A percentile compares a stretch with the other conserved stretches of the same genome.
phyloP scores from a whole-genome alignment of 306 rosid species.

The Cotoneaster glaucophyllus region DNA sequence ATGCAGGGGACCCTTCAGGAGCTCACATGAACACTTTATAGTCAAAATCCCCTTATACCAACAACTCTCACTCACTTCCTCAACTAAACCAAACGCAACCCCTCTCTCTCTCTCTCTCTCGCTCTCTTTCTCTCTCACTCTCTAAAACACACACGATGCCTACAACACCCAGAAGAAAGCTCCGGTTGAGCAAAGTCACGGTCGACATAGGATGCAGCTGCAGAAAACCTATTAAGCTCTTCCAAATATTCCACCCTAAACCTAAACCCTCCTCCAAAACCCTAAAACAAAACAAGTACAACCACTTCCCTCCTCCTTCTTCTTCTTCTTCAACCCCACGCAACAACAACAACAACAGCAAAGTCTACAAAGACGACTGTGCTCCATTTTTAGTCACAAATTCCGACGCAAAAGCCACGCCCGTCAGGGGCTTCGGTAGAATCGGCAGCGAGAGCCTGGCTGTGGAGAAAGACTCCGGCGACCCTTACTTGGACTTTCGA shows the following conservation, averaged over 20 bases:
- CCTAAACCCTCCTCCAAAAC: slow-evolving; percentile 30
- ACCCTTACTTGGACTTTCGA: slow-evolving; percentile 78
- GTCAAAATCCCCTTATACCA: slow-evolving; percentile 1
- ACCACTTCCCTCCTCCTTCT: background rate
- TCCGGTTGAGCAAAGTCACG: slow-evolving; percentile 38
- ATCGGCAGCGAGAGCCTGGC: slow-evolving; percentile 77
- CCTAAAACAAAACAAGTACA: slow-evolving; percentile 24
- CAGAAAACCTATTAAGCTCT: slow-evolving; percentile 41
- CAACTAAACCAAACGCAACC: slow-evolving; percentile 6
- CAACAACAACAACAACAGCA: slow-evolving; percentile 28
- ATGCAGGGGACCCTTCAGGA: slow-evolving; percentile 14
- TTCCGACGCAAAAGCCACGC: slow-evolving; percentile 1
- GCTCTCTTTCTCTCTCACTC: background rate
- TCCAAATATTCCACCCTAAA: slow-evolving; percentile 40
- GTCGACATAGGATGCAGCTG: slow-evolving; percentile 71
- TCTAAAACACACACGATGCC: slow-evolving; percentile 34
- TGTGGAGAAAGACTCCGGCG: slow-evolving; percentile 86
- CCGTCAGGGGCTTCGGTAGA: slow-evolving; percentile 50
- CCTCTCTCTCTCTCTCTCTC: background rate
- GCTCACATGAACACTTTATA: slow-evolving; percentile 33
- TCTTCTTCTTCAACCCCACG: slow-evolving; percentile 29
- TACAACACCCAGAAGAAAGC: slow-evolving; percentile 34
- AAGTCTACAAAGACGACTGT: slow-evolving; percentile 30
- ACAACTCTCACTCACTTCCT: background rate
- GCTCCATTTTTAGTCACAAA: slow-evolving; percentile 27